Evolutionary conservation across 257 asterid genomes (phyloP).

Genomic region (Leonotis leonurus): DNA sequence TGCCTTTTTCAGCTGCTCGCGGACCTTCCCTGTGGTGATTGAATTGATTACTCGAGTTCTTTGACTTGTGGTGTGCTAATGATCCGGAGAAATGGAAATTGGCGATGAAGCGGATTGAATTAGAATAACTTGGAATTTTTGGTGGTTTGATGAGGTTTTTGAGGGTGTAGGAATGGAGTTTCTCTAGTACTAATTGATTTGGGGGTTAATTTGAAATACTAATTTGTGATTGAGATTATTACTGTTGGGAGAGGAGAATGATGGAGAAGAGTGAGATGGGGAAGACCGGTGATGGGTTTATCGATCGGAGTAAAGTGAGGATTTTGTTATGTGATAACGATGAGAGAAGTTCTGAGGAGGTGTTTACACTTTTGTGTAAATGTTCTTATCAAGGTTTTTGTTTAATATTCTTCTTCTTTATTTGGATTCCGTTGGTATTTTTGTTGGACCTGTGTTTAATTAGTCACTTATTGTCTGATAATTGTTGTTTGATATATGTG

Average conservation of each 20-base stretch:
- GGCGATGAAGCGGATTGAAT: background rate
- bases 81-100: slow-evolving; percentile 1
- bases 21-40: slow-evolving; percentile 6
- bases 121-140: background rate
- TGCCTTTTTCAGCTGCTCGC: slow-evolving; percentile 1
- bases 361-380: slow-evolving; percentile 59
- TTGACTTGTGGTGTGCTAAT: background rate
- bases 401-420: background rate
- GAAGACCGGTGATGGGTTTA: slow-evolving; percentile 72
- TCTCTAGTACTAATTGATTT: slow-evolving; percentile 11
- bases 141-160: background rate
- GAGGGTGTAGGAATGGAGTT: slow-evolving; percentile 7
- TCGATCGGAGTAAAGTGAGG: slow-evolving; percentile 87
- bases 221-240: background rate
- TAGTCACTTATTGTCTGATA: background rate
- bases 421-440: background rate
- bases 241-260: slow-evolving; percentile 8
- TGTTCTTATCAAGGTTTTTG: slow-evolving; percentile 83
- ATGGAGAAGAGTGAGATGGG: slow-evolving; percentile 51
- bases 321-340: slow-evolving; percentile 86
- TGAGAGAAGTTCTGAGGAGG: slow-evolving; percentile 66
- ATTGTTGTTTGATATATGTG: background rate
- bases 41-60: slow-evolving; percentile 6
- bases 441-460: background rate
- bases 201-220: slow-evolving; percentile 18